Evolutionary conservation across 257 asterid species (phyloP).

Genomic region (Fraxinus excelsior): DNA sequence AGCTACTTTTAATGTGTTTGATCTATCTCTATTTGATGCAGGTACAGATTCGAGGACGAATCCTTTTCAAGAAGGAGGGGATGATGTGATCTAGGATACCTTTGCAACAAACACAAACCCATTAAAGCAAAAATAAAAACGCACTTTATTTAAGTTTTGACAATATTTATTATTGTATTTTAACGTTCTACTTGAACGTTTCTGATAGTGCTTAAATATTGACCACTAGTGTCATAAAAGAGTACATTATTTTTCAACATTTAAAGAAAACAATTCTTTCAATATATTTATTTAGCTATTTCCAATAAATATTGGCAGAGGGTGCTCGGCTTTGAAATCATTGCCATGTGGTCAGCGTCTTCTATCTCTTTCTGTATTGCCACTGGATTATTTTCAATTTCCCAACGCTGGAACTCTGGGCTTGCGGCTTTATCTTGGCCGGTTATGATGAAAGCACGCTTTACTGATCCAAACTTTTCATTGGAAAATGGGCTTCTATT

Average conservation of each 20-base stretch:
- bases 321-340: slow-evolving; percentile 40
- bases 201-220: too few species aligned
- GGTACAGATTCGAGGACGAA: too few species aligned
- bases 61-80: too few species aligned
- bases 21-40: too few species aligned
- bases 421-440: slow-evolving; percentile 34
- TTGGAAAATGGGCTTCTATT: slow-evolving; percentile 34
- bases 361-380: slow-evolving; percentile 37
- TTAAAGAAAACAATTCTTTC: not conserved
- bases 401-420: slow-evolving; percentile 47
- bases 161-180: too few species aligned
- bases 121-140: too few species aligned
- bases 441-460: slow-evolving; percentile 41
- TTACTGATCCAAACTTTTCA: slow-evolving; percentile 51
- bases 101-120: too few species aligned
- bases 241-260: not conserved
- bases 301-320: slow-evolving; percentile 40
- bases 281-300: slow-evolving; percentile 16
- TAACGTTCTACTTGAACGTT: too few species aligned
- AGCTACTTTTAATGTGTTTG: too few species aligned
- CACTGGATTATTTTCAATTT: slow-evolving; percentile 37
- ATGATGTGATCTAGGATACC: too few species aligned
- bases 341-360: slow-evolving; percentile 56
- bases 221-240: too few species aligned
- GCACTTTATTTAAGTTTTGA: too few species aligned